These are phyloP conservation scores for Populus hybrid DNA, from an alignment of 441 rosid species.

Conservation along the genomic window DNA sequence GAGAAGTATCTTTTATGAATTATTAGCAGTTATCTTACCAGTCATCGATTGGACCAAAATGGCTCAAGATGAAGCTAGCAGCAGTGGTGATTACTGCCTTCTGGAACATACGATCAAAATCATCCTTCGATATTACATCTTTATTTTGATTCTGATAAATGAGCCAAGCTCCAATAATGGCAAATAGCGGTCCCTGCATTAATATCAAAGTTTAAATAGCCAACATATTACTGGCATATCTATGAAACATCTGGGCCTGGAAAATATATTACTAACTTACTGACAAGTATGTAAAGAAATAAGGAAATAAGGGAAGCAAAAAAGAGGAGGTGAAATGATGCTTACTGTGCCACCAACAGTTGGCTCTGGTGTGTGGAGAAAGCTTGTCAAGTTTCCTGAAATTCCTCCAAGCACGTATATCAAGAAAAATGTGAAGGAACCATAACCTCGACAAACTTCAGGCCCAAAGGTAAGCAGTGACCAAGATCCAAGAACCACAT, in stretches of 20 bases:
- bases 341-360: slow-evolving; percentile 91
- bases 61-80: slow-evolving; percentile 59
- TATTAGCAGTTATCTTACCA: slow-evolving; percentile 39
- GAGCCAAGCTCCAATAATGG: slow-evolving; percentile 85
- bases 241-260: neutral
- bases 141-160: slow-evolving; percentile 63
- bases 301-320: neutral
- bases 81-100: slow-evolving; percentile 66
- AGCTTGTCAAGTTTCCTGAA: slow-evolving; percentile 81
- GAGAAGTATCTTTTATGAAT: neutral
- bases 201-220: neutral
- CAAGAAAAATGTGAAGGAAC: slow-evolving; percentile 66
- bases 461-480: slow-evolving; percentile 75
- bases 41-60: slow-evolving; percentile 67
- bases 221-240: neutral
- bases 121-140: slow-evolving; percentile 41
- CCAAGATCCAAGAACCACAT: slow-evolving; percentile 79
- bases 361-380: slow-evolving; percentile 75
- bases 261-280: neutral
- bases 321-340: slow-evolving; percentile 3
- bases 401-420: slow-evolving; percentile 81
- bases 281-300: neutral
- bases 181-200: slow-evolving; percentile 74
- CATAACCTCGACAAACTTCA: slow-evolving; percentile 69
- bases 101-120: slow-evolving; percentile 53